phyloP scores from a whole-genome alignment of 768 basidiomycete species.

The Chalciporus sphaerocephalus region DNA sequence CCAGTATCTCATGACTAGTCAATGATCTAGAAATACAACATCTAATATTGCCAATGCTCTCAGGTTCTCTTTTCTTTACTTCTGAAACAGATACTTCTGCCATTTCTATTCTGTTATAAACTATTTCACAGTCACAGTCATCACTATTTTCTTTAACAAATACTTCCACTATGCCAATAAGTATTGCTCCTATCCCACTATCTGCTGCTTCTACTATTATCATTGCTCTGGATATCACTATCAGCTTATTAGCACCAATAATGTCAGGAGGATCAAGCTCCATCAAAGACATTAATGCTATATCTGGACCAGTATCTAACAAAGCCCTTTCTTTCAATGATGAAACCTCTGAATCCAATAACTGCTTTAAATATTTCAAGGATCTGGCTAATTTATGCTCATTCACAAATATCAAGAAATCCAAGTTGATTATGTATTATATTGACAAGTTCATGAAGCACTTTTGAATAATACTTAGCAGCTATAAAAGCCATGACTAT shows the following conservation, averaged over 20 bases:
- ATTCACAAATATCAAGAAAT: slow-evolving; percentile 1
- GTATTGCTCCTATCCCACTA: no score
- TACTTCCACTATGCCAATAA: no score
- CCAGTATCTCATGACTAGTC: no score
- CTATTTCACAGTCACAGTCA: no score
- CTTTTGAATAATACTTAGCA: slow-evolving; percentile 1
- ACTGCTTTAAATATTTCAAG: slow-evolving; percentile 1
- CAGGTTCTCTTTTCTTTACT: no score
- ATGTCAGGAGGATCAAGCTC: no score
- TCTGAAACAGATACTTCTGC: no score
- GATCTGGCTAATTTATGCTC: background rate
- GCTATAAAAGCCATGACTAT: background rate
- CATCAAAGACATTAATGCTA: background rate
- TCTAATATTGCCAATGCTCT: no score
- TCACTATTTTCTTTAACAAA: no score
- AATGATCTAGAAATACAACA: no score
- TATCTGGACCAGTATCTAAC: background rate
- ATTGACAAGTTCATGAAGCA: background rate
- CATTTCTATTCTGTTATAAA: no score
- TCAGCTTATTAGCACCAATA: background rate
- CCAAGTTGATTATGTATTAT: background rate
- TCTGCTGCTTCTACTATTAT: no score
- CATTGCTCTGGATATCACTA: background rate
- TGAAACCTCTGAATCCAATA: background rate
- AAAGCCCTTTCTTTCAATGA: background rate